Evolutionary conservation across 2,329 filamentous ascomycete species (phyloP), one percentile per base, ranked within the genome.

Genomic region (Teratosphaeriaceae sp.): DNA sequence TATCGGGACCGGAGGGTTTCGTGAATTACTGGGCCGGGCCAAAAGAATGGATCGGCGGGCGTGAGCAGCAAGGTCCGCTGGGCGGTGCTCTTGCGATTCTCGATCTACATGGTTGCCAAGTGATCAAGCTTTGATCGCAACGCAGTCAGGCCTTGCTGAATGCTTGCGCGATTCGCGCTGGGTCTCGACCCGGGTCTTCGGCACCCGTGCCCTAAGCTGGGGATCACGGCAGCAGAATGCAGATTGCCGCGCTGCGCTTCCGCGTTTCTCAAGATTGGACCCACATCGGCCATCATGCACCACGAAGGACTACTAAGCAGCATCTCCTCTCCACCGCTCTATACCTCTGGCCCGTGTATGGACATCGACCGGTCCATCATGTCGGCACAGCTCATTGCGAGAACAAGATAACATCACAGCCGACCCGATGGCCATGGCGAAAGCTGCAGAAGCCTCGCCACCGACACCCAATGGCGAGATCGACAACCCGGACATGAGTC

Each of bases 1-100:
- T 97, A 1, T 94, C 88, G 1, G 92, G 92, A 0, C 90, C 92
- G 0, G 87, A 94, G 42, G 90, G 92, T 0, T 97, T 97, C 65
- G 75, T 97, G 29, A 75, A 78, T 33, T 76, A 84, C 50, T 86
- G 85, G 66, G 87, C 88, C 2, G 90, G 92, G 1, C 71, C 80
- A 8, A 95, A 94, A 66, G 66, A 78, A 2, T 94, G 87, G 85
- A 69, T 73, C 9, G 74, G 75, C 21, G 87, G 88, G 0, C 69
- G 70, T 44, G 84, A 94, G 65, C 71, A 77, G 9, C 88, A 95
- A 57, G 89, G 89, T 0, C 73, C 77, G 0, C 66, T 95, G 0
- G 75, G 77, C 5, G 89, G 89, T 0, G 61, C 88, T 2, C 64
- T 89, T 16, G 76, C 74, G 2, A 67, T 70, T 35, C 65, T 94